Conservation (phyloP, 257 asterid species). For the Pogostemon cablin region DNA sequence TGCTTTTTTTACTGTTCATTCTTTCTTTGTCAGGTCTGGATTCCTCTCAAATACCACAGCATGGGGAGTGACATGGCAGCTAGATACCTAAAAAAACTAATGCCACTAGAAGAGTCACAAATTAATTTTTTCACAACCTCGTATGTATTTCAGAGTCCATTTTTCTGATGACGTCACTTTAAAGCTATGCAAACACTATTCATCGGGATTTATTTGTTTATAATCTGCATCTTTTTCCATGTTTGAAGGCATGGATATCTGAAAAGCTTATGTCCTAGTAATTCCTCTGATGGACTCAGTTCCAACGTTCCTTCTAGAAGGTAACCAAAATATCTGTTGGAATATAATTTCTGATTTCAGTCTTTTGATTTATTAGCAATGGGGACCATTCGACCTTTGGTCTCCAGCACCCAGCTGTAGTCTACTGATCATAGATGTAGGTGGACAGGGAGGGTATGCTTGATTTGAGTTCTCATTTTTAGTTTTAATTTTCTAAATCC, state of each 20-base stretch:
- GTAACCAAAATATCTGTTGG: conserved; percentile 39
- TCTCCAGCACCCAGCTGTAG: not conserved
- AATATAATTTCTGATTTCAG: not conserved
- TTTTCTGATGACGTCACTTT: conserved; percentile 17
- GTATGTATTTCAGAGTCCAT: conserved; percentile 46
- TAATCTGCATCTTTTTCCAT: conserved; percentile 10
- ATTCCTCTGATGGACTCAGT: conserved; percentile 41
- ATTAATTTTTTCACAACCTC: conserved; percentile 69
- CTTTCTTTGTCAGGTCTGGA: conserved; percentile 60
- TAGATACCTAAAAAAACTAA: conserved; percentile 54
- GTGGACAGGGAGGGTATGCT: not conserved
- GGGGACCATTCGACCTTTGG: not conserved
- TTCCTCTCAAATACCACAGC: conserved; percentile 69
- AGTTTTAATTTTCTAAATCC: no score
- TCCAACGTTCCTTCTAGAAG: conserved; percentile 57
- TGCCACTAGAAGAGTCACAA: conserved; percentile 47
- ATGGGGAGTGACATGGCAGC: conserved; percentile 58
- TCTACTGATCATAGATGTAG: conserved; percentile 17
- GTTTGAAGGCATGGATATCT: conserved; percentile 73
- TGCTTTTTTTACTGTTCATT: conserved; percentile 20
- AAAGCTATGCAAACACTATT: conserved; percentile 13
- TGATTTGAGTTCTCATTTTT: no score
- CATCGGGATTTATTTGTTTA: conserved; percentile 7
- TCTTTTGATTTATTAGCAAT: conserved; percentile 16
- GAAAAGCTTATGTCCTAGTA: conserved; percentile 64